Evolutionary conservation across 176 grass and related monocot genomes (phyloP).

Genomic region (Avena sativa): DNA sequence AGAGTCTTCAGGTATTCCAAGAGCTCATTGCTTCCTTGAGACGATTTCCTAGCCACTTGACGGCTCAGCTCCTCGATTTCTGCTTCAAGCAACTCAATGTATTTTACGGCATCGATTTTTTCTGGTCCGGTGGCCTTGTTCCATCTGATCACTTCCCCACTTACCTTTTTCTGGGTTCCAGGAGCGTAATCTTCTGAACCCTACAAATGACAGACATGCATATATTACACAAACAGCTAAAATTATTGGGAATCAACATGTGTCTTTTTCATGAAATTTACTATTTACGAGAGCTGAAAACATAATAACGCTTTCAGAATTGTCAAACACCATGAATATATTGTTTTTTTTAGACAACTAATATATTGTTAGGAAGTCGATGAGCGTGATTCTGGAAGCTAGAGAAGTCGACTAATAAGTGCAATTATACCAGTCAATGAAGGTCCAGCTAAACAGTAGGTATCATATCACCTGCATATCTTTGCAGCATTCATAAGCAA

Average conservation of each 20-base stretch:
- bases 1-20: constrained; percentile 86
- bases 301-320: not conserved
- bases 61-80: constrained; percentile 85
- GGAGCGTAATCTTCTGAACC: constrained; percentile 73
- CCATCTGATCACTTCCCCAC: constrained; percentile 92
- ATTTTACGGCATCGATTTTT: constrained; percentile 88
- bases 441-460: too few relatives aligned
- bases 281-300: not conserved
- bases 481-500: too few relatives aligned
- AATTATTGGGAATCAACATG: not conserved
- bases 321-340: too few relatives aligned
- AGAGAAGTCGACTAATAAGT: too few relatives aligned
- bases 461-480: too few relatives aligned
- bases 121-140: constrained; percentile 83
- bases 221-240: not conserved
- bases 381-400: too few relatives aligned
- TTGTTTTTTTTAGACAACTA: too few relatives aligned
- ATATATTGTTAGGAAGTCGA: too few relatives aligned
- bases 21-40: constrained; percentile 79
- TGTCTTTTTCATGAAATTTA: constrained; percentile 1
- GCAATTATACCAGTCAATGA: too few relatives aligned
- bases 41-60: constrained; percentile 68
- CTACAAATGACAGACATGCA: constrained; percentile 45
- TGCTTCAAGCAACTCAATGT: constrained; percentile 90
- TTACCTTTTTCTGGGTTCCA: constrained; percentile 91